Base-by-base conservation (phyloP, 2,329 filamentous ascomycete genomes). In the Escovopsis weberi region DNA sequence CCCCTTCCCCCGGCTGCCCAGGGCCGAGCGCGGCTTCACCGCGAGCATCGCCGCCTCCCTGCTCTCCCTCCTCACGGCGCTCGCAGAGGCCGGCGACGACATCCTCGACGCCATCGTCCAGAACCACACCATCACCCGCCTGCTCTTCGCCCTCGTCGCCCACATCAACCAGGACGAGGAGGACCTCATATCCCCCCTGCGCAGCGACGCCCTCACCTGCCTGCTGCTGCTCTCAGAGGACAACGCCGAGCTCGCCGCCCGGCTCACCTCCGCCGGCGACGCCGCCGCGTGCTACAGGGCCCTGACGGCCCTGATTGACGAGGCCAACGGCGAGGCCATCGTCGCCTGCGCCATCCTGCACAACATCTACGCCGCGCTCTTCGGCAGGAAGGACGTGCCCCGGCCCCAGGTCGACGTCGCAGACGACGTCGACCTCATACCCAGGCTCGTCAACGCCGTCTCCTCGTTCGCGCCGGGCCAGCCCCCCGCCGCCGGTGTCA, bases 321-420 rank as follows among this genome's bases (percentile, higher is more conserved):
- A 63, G n/a, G 61, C 60, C 32, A 69, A 62, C 28, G 59, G 68
- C 15, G 67, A 67, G 44, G 70, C 69, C 1, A 67, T 79, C 32
- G 59, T 78, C 8, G 68, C 75, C 7, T 80, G 75, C 40, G 72
- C 73, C 12, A 65, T 78, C 19, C 64, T 82, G 11, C 78, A 82
- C 55, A 80, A 80, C 47, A 58, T 81, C 33, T 80, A 77, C 53
- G 58, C 68, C 6, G 61, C 66, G 3, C 64, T 63, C 0, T 46
- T 54, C 4, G 49, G 45, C 2, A 45, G 47, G 9, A 36, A 48
- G 4, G 47, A 55, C n/a, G 52, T 51, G 2, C 38, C 49, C 1
- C 43, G 50, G 1, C 40, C 49, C 1, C 43, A 51, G 1, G 43
- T 51, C 2, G 50, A 54, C 35, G 55, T 60, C 4, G 46, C 53